Conservation (phyloP, 164 flowering plant species). For the Warburgia ugandensis region DNA sequence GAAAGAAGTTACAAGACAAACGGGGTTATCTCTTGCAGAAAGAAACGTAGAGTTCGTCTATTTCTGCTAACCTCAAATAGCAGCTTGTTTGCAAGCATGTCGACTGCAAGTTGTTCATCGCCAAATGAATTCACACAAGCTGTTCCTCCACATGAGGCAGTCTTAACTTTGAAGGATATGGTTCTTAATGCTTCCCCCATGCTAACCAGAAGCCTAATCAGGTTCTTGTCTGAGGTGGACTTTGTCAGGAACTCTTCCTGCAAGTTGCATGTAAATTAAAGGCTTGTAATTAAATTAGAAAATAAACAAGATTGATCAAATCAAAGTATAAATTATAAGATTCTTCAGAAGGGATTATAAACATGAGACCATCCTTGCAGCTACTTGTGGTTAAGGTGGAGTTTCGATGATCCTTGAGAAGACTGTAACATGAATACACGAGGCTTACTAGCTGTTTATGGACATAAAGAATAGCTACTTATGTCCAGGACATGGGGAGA, state of each 20-base stretch:
- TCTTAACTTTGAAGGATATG: slow-evolving; percentile 86
- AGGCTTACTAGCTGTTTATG: too few species aligned
- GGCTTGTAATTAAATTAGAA: too few species aligned
- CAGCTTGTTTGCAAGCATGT: slow-evolving; percentile 87
- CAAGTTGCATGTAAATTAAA: too few species aligned
- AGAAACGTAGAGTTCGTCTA: background rate
- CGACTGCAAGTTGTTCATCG: slow-evolving; percentile 97
- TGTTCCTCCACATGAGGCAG: slow-evolving; percentile 98
- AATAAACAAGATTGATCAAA: slow-evolving; percentile 2
- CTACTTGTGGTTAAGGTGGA: too few species aligned
- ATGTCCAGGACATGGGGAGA: too few species aligned
- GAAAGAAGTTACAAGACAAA: background rate
- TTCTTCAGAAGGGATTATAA: too few species aligned
- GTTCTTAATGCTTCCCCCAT: slow-evolving; percentile 98
- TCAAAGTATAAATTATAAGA: too few species aligned
- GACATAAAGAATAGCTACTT: too few species aligned
- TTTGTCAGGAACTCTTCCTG: slow-evolving; percentile 86
- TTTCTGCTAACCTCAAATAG: slow-evolving; percentile 64
- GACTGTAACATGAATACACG: too few species aligned
- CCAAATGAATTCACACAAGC: slow-evolving; percentile 94
- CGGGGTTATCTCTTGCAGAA: background rate
- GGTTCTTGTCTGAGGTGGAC: slow-evolving; percentile 85
- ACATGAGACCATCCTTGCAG: too few species aligned
- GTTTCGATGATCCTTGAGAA: too few species aligned
- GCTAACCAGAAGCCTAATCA: slow-evolving; percentile 72